Evolutionary conservation across 2,329 filamentous ascomycete genomes (phyloP), one percentile per base, ranked within the genome.

Genomic region (Alternaria alternata): DNA sequence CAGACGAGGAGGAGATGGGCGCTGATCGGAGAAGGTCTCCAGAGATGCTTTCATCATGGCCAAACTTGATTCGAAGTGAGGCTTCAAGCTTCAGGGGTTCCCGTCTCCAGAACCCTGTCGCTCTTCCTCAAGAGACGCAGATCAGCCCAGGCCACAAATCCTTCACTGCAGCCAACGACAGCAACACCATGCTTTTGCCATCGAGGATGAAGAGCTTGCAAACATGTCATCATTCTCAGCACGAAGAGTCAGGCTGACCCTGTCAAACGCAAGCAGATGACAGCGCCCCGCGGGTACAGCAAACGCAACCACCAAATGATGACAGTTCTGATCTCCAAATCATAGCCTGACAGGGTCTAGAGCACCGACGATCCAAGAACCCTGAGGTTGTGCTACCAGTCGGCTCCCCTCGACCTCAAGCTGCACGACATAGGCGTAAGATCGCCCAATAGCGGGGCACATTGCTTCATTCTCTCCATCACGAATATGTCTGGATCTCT

Each of bases 21-120:
- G 46, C 44, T 18, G 51, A 32, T 34, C 57, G 61, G 61, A 65
- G 54, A 65, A 63, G 48, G 42, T 59, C 52, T 62, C 62, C 61
- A 51, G 39, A 18, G 39, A 38, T 38, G 16, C 14, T 36, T 6
- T 36, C 20, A 42, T 26, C 32, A 46, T 30, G 32, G 34, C 22
- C 34, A 41, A 41, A 22, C 30, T 22, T 41, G 22, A 22, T 38
- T 36, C 28, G 26, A 60, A 60, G 26, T 57, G 52, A 58, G 59
- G 55, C 59, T 58, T 54, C 42, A 56, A 24, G 62, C 51, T 52
- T 43, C 57, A 53, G 46, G 57, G 53, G 30, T 22, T 53, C 30
- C 42, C 32, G 46, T 49, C 46, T 38, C 8, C 20, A 34, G 46
- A 48, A 52, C 57, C 57, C 57, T 56, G 57, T 38, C 24, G 32